Base-by-base conservation (phyloP, 2,329 filamentous ascomycete species). In the Ceratocystis cubensis region DNA sequence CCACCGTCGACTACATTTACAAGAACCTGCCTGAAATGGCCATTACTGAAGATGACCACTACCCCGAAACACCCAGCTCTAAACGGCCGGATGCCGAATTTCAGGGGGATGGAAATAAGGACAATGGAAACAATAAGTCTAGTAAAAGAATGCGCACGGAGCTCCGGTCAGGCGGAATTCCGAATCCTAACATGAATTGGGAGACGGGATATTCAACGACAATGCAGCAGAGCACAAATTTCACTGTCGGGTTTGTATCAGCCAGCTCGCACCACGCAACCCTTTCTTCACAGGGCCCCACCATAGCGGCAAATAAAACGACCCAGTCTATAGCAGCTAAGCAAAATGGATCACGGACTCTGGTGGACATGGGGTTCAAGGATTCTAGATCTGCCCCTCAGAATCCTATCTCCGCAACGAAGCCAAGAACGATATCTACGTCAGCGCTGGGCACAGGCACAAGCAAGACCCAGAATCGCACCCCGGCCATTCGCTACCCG, bases 161-260 rank as follows among this genome's bases (percentile, higher is more conserved):
- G 64, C 69, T 20, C 67, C 69, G 69, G 48, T 66, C 62, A 53
- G 73, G 69, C 53, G 70, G 71, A 70, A 13, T 66, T 69, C 3
- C 76, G 75, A 65, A 71, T 73, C 33, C 74, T 73, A 67, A 74
- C 72, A 30, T 74, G 67, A 72, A 70, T 33, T 78, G 78, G 76
- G 71, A 76, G 64, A 75, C 76, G 6, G 77, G 76, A 63, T 82
- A 84, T 67, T 71, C 75, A 3, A 87, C 85, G 4, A 88, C 85
- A 0, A 88, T 88, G 84, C 81, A 84, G 59, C 77, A 79, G 65
- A 75, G 80, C 0, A 75, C 79, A 0, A 79, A 75, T 0, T 89
- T 89, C 68, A 87, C 84, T 0, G 79, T 85, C 65, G 84, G 83
- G 0, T 89, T 89, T 69, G 83, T 82, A n/a, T 83, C 82, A 8